Evolutionary conservation across 2,329 filamentous ascomycete species (phyloP).

Genomic region (Epichloe gansuensis): DNA sequence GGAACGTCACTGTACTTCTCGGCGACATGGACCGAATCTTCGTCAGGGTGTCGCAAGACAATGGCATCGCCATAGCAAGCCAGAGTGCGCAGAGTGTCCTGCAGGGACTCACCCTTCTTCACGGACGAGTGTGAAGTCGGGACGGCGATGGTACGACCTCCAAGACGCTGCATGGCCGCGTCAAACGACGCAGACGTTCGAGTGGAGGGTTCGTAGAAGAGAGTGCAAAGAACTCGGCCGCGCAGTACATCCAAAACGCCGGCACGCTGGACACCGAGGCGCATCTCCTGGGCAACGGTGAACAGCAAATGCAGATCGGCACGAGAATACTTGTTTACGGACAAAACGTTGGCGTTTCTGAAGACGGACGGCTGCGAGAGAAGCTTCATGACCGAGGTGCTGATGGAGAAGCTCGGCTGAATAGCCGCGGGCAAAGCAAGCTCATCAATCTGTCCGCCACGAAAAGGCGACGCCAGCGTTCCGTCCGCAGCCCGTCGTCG

Average conservation of each 20-base stretch:
- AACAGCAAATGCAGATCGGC: constrained; percentile 86
- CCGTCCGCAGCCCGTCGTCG: constrained; percentile 18
- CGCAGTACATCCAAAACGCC: constrained; percentile 79
- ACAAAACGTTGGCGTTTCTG: constrained; percentile 80
- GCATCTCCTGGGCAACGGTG: constrained; percentile 96
- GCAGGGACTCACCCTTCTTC: constrained; percentile 85
- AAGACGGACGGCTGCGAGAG: constrained; percentile 67
- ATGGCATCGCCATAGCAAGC: constrained; percentile 91
- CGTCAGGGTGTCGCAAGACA: constrained; percentile 86
- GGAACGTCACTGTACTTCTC: constrained; percentile 81
- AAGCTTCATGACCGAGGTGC: constrained; percentile 55
- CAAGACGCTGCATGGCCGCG: constrained; percentile 94
- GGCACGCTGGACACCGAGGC: constrained; percentile 81
- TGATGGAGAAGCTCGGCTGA: constrained; percentile 39
- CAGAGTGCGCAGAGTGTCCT: constrained; percentile 86
- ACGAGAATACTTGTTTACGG: constrained; percentile 79
- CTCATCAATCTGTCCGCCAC: constrained; percentile 26
- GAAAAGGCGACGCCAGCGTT: constrained; percentile 12
- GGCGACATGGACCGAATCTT: constrained; percentile 66
- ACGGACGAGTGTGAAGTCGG: constrained; percentile 77
- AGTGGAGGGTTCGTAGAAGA: constrained; percentile 98
- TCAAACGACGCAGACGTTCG: constrained; percentile 93
- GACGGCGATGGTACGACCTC: constrained; percentile 72
- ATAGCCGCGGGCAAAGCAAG: constrained; percentile 33
- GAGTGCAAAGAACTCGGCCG: constrained; percentile 73